Conservation (phyloP, 1,139 yeast genomes). For the Kodamaea arcana region DNA sequence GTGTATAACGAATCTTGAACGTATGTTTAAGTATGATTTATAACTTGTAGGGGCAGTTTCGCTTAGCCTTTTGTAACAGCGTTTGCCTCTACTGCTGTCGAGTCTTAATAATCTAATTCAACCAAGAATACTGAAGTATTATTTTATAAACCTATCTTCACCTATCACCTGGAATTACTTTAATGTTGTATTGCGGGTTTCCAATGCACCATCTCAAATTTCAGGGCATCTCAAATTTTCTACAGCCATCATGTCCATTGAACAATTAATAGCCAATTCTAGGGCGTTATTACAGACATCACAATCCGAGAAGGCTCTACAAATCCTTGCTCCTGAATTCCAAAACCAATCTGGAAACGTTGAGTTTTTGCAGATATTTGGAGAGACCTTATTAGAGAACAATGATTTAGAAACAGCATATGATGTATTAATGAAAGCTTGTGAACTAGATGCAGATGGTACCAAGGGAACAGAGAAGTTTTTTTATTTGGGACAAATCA, state of each 20-base stretch:
- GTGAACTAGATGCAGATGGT: conserved; percentile 68
- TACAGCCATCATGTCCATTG: conserved; percentile 2
- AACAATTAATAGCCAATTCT: conserved; percentile 16
- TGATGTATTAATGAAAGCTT: conserved; percentile 55
- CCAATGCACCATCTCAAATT: too few species aligned
- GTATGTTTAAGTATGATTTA: too few species aligned
- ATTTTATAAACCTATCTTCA: too few species aligned
- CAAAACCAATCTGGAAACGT: conserved; percentile 26
- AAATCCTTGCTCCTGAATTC: conserved; percentile 28
- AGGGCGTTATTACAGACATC: conserved; percentile 34
- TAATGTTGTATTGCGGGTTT: too few species aligned
- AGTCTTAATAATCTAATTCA: too few species aligned
- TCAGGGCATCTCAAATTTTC: too few species aligned
- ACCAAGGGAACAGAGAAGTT: conserved; percentile 70
- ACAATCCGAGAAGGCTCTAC: conserved; percentile 40
- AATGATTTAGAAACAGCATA: conserved; percentile 79
- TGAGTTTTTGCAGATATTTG: conserved; percentile 43
- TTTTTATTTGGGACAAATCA: conserved; percentile 83
- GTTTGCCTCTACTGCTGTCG: too few species aligned
- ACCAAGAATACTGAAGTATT: too few species aligned
- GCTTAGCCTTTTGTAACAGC: too few species aligned
- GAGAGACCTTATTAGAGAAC: conserved; percentile 74
- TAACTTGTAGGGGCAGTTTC: too few species aligned
- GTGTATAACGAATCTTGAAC: too few species aligned
- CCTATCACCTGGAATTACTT: too few species aligned